Conservation (phyloP, 2,329 filamentous ascomycete species). For the Botrytis hyacinthi region DNA sequence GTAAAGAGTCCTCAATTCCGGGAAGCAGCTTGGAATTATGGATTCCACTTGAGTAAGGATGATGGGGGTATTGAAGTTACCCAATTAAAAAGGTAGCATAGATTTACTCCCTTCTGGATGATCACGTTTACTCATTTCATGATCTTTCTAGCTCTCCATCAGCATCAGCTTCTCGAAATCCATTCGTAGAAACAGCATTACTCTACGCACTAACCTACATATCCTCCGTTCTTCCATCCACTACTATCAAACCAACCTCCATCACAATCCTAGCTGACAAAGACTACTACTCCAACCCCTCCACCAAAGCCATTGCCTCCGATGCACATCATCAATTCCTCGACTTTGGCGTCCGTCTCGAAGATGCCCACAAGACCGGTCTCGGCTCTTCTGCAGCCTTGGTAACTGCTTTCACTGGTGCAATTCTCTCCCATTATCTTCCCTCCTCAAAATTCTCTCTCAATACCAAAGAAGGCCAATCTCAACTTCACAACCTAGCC, state of each 20-base stretch:
- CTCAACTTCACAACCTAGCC: slow-evolving; percentile 82
- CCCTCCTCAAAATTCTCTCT: slow-evolving; percentile 57
- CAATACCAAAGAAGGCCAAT: slow-evolving; percentile 50
- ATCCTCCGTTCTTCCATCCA: slow-evolving; percentile 42
- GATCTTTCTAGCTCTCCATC: slow-evolving; percentile 21
- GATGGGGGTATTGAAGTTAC: slow-evolving; percentile 79
- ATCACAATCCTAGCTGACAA: slow-evolving; percentile 92
- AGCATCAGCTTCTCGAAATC: slow-evolving; percentile 55
- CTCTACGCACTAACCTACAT: slow-evolving; percentile 86
- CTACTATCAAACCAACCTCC: slow-evolving; percentile 61
- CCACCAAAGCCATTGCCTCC: slow-evolving; percentile 37
- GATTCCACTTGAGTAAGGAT: slow-evolving; percentile 66
- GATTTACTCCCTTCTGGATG: slow-evolving; percentile 14
- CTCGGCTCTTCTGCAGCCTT: slow-evolving; percentile 92
- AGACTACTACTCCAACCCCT: slow-evolving; percentile 86
- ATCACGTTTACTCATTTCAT: neutral
- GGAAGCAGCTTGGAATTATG: slow-evolving; percentile 84
- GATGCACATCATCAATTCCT: slow-evolving; percentile 59
- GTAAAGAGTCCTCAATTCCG: slow-evolving; percentile 91
- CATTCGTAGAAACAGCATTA: slow-evolving; percentile 90
- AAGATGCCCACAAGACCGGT: slow-evolving; percentile 88
- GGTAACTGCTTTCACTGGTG: slow-evolving; percentile 80
- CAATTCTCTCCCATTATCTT: slow-evolving; percentile 74
- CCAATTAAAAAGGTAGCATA: slow-evolving; percentile 70
- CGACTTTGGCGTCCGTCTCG: slow-evolving; percentile 72